These are phyloP conservation scores for Cordyceps cicadae DNA, from an alignment of 2,329 filamentous ascomycete genomes.

Conservation along the genomic window DNA sequence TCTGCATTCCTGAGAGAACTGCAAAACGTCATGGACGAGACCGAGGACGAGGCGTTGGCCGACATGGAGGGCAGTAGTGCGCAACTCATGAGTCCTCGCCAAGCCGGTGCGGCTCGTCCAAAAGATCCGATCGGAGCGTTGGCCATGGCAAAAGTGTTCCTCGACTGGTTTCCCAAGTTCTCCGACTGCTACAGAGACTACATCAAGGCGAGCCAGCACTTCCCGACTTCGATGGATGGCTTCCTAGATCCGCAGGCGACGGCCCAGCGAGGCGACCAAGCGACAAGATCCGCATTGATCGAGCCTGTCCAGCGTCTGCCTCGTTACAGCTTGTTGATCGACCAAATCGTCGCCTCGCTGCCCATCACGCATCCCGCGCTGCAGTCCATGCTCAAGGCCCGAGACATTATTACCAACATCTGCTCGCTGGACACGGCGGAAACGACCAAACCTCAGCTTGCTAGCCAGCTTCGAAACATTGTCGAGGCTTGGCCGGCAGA, in stretches of 20 bases:
- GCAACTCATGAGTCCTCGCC: constrained; percentile 33
- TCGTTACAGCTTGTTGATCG: constrained; percentile 90
- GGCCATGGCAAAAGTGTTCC: constrained; percentile 68
- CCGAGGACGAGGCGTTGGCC: constrained; percentile 67
- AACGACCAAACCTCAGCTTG: constrained; percentile 63
- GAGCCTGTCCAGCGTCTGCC: constrained; percentile 93
- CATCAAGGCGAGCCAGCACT: constrained; percentile 80
- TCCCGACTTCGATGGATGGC: constrained; percentile 69
- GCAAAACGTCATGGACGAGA: constrained; percentile 68
- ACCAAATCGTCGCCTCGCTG: constrained; percentile 82
- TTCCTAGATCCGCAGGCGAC: constrained; percentile 73
- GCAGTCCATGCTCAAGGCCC: constrained; percentile 72
- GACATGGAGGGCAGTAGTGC: constrained; percentile 59
- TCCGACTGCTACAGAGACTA: constrained; percentile 88
- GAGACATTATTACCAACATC: constrained; percentile 92
- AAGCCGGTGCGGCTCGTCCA: constrained; percentile 35
- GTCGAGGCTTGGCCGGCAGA: constrained; percentile 69
- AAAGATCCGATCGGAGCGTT: constrained; percentile 72
- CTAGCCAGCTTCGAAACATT: constrained; percentile 66
- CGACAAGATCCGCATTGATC: constrained; percentile 82
- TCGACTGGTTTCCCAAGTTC: constrained; percentile 91
- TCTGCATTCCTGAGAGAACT: constrained; percentile 70
- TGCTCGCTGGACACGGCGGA: constrained; percentile 77
- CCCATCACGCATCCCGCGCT: constrained; percentile 81
- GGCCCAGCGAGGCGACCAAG: constrained; percentile 62